phyloP scores from a whole-genome alignment of 2,329 filamentous ascomycete species.

The Thermochaetoides dissita region DNA sequence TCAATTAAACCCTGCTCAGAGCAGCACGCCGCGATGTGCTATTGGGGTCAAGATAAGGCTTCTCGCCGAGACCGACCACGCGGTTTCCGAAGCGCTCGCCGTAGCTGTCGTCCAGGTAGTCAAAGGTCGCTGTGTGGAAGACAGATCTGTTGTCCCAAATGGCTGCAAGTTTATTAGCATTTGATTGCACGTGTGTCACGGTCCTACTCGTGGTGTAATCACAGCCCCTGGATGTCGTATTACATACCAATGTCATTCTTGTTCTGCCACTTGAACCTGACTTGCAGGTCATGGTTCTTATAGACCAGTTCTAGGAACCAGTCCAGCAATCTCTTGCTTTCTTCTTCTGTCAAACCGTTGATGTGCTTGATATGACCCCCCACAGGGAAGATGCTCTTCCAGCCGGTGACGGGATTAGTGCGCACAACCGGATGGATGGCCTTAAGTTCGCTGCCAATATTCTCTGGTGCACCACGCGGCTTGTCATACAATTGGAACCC shows the following conservation, averaged over 20 bases:
- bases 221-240: neutral
- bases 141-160: slow-evolving; percentile 50
- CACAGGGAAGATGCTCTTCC: slow-evolving; percentile 39
- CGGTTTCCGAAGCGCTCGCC: slow-evolving; percentile 38
- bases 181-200: neutral
- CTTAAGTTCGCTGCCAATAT: slow-evolving; percentile 34
- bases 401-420: slow-evolving; percentile 50
- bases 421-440: slow-evolving; percentile 42
- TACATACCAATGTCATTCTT: slow-evolving; percentile 26
- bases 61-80: slow-evolving; percentile 40
- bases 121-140: slow-evolving; percentile 45
- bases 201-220: no score
- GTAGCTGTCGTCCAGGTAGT: slow-evolving; percentile 32
- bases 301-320: slow-evolving; percentile 28
- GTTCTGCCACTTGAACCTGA: slow-evolving; percentile 31
- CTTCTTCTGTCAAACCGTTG: slow-evolving; percentile 28
- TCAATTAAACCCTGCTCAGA: slow-evolving; percentile 10
- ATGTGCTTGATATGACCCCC: slow-evolving; percentile 29
- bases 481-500: slow-evolving; percentile 31
- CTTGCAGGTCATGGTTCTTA: slow-evolving; percentile 36
- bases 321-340: slow-evolving; percentile 28
- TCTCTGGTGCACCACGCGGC: slow-evolving; percentile 37
- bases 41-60: slow-evolving; percentile 37
- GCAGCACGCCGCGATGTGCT: slow-evolving; percentile 31
- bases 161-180: slow-evolving; percentile 18